A percentile compares a stretch with the other conserved stretches of the same genome.
Evolutionary conservation across 208 protist genomes (phyloP).

Genomic region (Leishmania braziliensis): DNA sequence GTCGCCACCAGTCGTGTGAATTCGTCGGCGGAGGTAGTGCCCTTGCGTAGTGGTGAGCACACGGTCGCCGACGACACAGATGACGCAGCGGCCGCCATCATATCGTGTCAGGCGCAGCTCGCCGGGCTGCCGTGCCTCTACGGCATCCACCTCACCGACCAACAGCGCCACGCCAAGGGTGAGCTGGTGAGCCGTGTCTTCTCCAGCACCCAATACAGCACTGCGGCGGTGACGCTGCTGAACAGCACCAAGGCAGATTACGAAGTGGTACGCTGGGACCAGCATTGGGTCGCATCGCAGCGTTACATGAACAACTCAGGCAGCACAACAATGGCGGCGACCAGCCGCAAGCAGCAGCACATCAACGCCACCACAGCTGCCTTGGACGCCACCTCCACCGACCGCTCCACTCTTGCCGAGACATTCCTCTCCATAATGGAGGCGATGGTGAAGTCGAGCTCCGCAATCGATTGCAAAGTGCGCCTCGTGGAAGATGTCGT

Average conservation of each 20-base stretch:
- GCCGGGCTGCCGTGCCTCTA: slow-evolving; percentile 41
- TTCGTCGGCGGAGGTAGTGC: background rate
- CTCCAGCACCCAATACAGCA: slow-evolving; percentile 57
- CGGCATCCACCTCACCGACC: slow-evolving; percentile 67
- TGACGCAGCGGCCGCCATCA: slow-evolving; percentile 3
- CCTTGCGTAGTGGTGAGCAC: background rate
- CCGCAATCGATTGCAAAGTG: slow-evolving; percentile 40
- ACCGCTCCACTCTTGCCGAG: slow-evolving; percentile 74
- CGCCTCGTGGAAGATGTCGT: slow-evolving; percentile 70
- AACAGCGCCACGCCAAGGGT: slow-evolving; percentile 86
- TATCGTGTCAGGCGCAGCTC: slow-evolving; percentile 2
- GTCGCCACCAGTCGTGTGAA: slow-evolving; percentile 9
- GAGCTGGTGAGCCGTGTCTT: slow-evolving; percentile 66
- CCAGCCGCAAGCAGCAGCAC: background rate
- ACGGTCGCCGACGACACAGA: slow-evolving; percentile 8
- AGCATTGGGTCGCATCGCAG: slow-evolving; percentile 31
- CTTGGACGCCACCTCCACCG: slow-evolving; percentile 48
- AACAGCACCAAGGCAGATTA: slow-evolving; percentile 50
- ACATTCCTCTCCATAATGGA: slow-evolving; percentile 76
- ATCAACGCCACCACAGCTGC: slow-evolving; percentile 16
- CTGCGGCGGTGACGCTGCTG: slow-evolving; percentile 39
- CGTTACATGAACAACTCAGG: background rate
- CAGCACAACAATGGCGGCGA: background rate
- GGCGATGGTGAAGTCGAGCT: slow-evolving; percentile 63
- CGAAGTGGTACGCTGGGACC: slow-evolving; percentile 68